Evolutionary conservation across 2,329 filamentous ascomycete species (phyloP), one percentile per base, ranked within the genome.

Genomic region (Alternaria sp.): DNA sequence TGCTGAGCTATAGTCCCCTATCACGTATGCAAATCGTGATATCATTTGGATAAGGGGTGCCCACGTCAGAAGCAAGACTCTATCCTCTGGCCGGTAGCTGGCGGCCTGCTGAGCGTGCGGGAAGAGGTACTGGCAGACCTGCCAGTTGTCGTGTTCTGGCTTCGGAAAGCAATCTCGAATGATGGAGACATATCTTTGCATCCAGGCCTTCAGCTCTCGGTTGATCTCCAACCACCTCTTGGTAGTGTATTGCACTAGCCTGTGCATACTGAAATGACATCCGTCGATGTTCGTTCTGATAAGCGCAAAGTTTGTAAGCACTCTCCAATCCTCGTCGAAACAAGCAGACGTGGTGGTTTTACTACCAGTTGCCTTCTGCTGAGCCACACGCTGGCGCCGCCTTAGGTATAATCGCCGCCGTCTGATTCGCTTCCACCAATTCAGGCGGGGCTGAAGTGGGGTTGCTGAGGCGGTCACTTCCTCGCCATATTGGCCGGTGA

Each of bases 151-250:
- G 36, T 43, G 74, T 53, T 26, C 57, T 64, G 16, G 34, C 36
- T 26, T 18, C 8, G 43, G 43, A 22, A 46, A 46, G 24, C 16
- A 14, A 24, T 30, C 24, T 12, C n/a, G 28, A 14, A 46, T 46
- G 20, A 46, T 46, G 12, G 22, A 7, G 11, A 76, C 64, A 57
- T 66, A 75, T 54, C 30, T 56, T 16, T 62, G 54, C 52, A 59
- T 71, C 76, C 74, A 78, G 14, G 24, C 44, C 11, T 70, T 65
- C 2, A 46, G 43, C 12, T 46, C 22, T 8, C 43, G 6, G 7
- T 48, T 32, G 26, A 32, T 18, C 9, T 32, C 46, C 26, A 48
- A 20, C 46, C 46, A 48, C 28, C 26, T 32, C 28, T 14, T 48
- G 9, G 46, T 48, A 14, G 46, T 36, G 11, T 36, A 48, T 22